phyloP scores from a whole-genome alignment of 2,329 filamentous ascomycete genomes.

The Xylariaceae sp. region DNA sequence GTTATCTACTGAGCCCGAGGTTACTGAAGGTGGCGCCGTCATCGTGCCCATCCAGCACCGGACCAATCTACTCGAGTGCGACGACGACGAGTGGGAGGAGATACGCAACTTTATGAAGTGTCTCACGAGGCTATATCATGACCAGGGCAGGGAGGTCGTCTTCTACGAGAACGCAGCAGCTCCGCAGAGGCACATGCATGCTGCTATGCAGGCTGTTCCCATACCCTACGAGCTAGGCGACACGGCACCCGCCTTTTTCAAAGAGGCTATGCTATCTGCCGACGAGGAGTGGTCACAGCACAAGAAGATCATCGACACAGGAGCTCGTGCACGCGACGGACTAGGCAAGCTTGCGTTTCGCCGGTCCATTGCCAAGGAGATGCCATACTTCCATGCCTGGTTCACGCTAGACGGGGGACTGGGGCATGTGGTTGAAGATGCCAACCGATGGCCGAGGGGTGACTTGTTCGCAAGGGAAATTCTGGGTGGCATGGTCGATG shows the following conservation, averaged over 20 bases:
- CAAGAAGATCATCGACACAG: conserved; percentile 89
- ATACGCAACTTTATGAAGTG: conserved; percentile 99
- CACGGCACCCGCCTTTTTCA: conserved; percentile 90
- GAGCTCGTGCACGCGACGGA: conserved; percentile 60
- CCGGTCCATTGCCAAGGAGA: conserved; percentile 81
- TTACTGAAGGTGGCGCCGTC: conserved; percentile 78
- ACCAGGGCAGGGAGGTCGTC: conserved; percentile 85
- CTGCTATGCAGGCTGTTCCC: conserved; percentile 80
- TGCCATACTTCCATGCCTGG: conserved; percentile 99
- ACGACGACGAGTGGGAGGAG: conserved; percentile 99
- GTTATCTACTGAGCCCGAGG: conserved; percentile 82
- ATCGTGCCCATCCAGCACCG: conserved; percentile 88
- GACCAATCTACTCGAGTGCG: conserved; percentile 90
- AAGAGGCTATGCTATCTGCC: conserved; percentile 81
- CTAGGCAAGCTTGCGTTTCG: conserved; percentile 81
- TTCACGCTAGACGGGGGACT: conserved; percentile 89
- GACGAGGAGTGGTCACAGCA: conserved; percentile 97
- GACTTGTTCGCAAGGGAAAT: conserved; percentile 92
- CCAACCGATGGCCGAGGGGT: conserved; percentile 79
- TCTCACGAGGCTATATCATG: conserved; percentile 89
- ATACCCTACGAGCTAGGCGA: conserved; percentile 90
- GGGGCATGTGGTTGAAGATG: conserved; percentile 88
- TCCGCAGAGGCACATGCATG: conserved; percentile 76
- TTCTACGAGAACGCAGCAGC: conserved; percentile 97
- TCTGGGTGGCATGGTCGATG: conserved; percentile 86